A percentile compares a stretch with the other conserved stretches of the same genome.
These are phyloP conservation scores for Trypethelium eluteriae DNA, from an alignment of 495 filamentous ascomycete species.

Conservation along the genomic window DNA sequence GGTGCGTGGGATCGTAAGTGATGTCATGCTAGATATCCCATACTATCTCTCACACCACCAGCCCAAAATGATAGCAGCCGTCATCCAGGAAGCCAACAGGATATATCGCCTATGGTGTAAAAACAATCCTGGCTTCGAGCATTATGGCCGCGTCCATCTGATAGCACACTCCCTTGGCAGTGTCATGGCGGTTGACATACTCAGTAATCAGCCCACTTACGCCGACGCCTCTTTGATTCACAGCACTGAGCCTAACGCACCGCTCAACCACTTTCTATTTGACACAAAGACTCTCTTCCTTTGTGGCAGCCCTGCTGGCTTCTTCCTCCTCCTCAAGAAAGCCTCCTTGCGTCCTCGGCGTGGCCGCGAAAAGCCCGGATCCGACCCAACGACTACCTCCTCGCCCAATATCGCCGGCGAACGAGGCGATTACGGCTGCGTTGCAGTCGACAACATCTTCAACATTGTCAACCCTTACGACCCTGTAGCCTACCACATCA, in stretches of 20 bases:
- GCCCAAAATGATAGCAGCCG: conserved; percentile 82
- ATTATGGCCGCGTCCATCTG: conserved; percentile 77
- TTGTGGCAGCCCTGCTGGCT: conserved; percentile 84
- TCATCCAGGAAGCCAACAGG: conserved; percentile 86
- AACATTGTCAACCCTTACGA: conserved; percentile 71
- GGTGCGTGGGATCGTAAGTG: conserved; percentile 81
- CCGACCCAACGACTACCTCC: conserved; percentile 43
- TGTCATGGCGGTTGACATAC: conserved; percentile 84
- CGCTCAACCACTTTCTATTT: conserved; percentile 72
- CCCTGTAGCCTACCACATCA: conserved; percentile 74
- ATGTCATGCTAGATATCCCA: conserved; percentile 96
- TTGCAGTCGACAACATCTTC: conserved; percentile 93
- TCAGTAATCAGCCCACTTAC: conserved; percentile 76
- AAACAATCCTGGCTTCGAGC: conserved; percentile 80
- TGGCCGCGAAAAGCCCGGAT: conserved; percentile 65
- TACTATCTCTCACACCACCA: conserved; percentile 96
- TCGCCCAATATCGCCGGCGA: conserved; percentile 59
- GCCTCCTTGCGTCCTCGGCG: conserved; percentile 71
- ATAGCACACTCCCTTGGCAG: conserved; percentile 90
- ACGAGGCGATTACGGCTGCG: conserved; percentile 72
- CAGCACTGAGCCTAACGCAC: conserved; percentile 38
- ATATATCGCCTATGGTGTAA: conserved; percentile 88
- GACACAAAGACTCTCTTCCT: conserved; percentile 83
- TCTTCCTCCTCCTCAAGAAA: conserved; percentile 85
- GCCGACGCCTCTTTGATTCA: conserved; percentile 46